A percentile compares a stretch with the other conserved stretches of the same genome.
Conservation (phyloP, 208 protist species). For the Leishmania gerbilli region DNA sequence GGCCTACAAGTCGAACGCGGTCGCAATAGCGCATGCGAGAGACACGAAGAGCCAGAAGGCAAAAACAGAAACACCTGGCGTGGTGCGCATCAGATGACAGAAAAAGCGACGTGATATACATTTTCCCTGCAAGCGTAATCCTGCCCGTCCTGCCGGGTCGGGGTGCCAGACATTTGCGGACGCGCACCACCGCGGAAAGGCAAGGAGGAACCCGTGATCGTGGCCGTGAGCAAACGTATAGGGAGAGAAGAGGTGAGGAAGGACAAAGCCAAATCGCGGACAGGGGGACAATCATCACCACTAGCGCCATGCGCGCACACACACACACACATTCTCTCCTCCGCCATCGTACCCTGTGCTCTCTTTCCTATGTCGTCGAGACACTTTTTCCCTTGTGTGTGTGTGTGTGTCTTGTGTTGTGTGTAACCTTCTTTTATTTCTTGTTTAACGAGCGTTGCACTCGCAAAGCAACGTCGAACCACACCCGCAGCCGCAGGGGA, state of each 20-base stretch:
- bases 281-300: background rate
- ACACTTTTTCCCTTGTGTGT: background rate
- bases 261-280: background rate
- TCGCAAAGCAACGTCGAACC: background rate
- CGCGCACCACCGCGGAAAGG: background rate
- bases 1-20: background rate
- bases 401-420: too few relatives aligned
- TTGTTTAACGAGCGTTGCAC: background rate
- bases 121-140: background rate
- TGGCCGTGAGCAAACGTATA: background rate
- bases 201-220: background rate
- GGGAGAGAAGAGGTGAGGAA: background rate
- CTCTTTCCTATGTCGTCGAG: background rate
- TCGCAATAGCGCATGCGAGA: background rate
- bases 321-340: background rate
- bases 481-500: background rate
- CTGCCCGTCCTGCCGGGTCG: too few relatives aligned
- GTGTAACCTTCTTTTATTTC: background rate
- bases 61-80: background rate
- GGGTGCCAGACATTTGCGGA: background rate
- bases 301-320: background rate
- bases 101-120: background rate
- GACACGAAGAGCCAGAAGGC: background rate
- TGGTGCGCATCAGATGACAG: background rate
- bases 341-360: background rate